Conservation (phyloP, 805 yeast species). For the Saturnispora kantuleensis region DNA sequence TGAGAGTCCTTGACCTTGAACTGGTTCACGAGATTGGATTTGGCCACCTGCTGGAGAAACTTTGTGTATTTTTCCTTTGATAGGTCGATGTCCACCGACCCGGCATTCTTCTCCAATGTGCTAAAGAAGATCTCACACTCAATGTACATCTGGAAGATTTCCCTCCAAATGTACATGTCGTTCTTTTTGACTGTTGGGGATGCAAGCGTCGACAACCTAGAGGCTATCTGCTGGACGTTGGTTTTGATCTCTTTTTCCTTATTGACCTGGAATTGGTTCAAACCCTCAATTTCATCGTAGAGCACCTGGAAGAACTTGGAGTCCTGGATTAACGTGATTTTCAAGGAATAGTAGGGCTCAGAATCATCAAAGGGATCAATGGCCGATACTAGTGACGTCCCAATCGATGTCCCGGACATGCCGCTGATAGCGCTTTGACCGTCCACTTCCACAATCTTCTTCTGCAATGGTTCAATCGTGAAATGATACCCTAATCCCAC, state of each 20-base stretch:
- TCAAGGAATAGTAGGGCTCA: conserved; percentile 15
- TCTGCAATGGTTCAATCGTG: conserved; percentile 9
- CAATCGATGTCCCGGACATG: no score
- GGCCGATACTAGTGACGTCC: conserved; percentile 13
- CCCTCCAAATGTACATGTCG: conserved; percentile 64
- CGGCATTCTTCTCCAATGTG: conserved; percentile 32
- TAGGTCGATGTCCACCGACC: conserved; percentile 35
- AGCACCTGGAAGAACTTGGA: conserved; percentile 50
- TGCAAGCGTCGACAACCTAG: conserved; percentile 29
- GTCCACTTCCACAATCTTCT: background rate
- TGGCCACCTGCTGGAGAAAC: conserved; percentile 33
- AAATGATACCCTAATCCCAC: conserved; percentile 14
- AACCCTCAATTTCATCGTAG: conserved; percentile 40
- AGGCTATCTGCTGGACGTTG: conserved; percentile 35
- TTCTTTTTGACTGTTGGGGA: conserved; percentile 33
- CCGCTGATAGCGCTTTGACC: background rate
- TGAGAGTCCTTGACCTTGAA: conserved; percentile 40
- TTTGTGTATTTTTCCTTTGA: conserved; percentile 34
- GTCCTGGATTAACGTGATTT: conserved; percentile 42
- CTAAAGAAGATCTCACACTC: conserved; percentile 56
- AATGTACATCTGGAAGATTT: conserved; percentile 52
- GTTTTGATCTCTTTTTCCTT: conserved; percentile 35
- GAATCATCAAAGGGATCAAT: conserved; percentile 21
- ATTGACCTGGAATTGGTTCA: conserved; percentile 34
- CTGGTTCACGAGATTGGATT: conserved; percentile 27